phyloP scores from a whole-genome alignment of 192 early-diverging fungal species.

The Bifiguratus adelaidae region DNA sequence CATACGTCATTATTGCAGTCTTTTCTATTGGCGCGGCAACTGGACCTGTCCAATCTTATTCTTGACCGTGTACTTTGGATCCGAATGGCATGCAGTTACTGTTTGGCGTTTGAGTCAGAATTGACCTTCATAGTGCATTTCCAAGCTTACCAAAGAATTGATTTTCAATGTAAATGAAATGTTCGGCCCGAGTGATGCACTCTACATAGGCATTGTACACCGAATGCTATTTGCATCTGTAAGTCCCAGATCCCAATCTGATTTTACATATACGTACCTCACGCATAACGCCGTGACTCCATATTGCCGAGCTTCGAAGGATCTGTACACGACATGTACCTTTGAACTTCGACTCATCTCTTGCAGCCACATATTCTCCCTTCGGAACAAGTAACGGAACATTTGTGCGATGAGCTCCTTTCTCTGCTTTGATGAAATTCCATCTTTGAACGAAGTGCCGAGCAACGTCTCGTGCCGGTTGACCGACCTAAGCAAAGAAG shows the following conservation, averaged over 20 bases:
- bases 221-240: conserved; percentile 35
- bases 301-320: conserved; percentile 55
- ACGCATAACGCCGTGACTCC: conserved; percentile 59
- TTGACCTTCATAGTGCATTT: neutral
- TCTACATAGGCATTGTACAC: conserved; percentile 78
- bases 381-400: conserved; percentile 65
- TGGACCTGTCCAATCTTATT: conserved; percentile 30
- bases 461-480: conserved; percentile 73
- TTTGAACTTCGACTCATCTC: conserved; percentile 44
- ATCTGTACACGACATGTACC: conserved; percentile 63
- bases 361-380: conserved; percentile 54
- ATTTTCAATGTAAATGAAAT: conserved; percentile 94
- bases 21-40: no score
- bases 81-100: no score
- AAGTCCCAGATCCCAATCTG: neutral
- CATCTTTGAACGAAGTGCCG: conserved; percentile 88
- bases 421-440: conserved; percentile 76
- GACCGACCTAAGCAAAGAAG: conserved; percentile 35
- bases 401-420: conserved; percentile 42
- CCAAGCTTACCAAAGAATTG: conserved; percentile 74
- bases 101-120: neutral
- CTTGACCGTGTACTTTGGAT: conserved; percentile 6
- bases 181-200: conserved; percentile 62
- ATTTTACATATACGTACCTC: conserved; percentile 17
- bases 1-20: no score